Evolutionary conservation across 805 yeast genomes (phyloP), one percentile per base, ranked within the genome.

Genomic region (Zygotorulaspora chibaensis): DNA sequence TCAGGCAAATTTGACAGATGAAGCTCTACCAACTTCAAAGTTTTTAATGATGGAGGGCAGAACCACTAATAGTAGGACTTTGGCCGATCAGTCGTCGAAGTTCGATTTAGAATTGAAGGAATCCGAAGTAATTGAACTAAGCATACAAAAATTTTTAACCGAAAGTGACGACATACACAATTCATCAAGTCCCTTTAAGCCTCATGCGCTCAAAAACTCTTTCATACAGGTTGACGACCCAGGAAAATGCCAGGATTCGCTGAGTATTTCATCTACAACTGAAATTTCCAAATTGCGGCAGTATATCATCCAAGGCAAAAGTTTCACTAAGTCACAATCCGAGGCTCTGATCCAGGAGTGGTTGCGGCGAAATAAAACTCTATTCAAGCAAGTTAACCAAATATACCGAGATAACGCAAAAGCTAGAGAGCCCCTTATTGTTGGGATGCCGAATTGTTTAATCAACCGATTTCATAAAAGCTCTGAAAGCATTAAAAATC

Each of bases 381-480:
- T 45, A 8, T 62, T 61, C 35, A 65, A 60, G 44, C 62, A 59
- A 13, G 66, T 63, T 1, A 77, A 77, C 51, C 71, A 67, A 45
- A 53, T 57, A 1, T 61, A 55, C 2, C 61, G 80, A 41, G 63
- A 72, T 17, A 79, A 75, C 54, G 79, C 72, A 7, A 82, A 78
- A 29, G 62, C 81, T 3, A 57, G 79, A 25, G 51, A 65, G 1
- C 80, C 77, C 46, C 78, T 83, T 73, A 65, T 69, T 3, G 48
- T 81, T 0, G 67, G 68, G 12, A 55, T 77, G 15, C 72, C 83
- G 1, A 38, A 43, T 8, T 42, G 38, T 4, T 42, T 72, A 8
- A 43, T 65, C 18, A 54, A 62, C 0, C 37, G 42, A 5, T 58
- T 78, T 17, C 56, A 65, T 20, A 58, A 63, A 34, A 35, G 53